Evolutionary conservation across 202 grass and related monocot species (phyloP).

Genomic region (Dendrocalamus latiflorus): DNA sequence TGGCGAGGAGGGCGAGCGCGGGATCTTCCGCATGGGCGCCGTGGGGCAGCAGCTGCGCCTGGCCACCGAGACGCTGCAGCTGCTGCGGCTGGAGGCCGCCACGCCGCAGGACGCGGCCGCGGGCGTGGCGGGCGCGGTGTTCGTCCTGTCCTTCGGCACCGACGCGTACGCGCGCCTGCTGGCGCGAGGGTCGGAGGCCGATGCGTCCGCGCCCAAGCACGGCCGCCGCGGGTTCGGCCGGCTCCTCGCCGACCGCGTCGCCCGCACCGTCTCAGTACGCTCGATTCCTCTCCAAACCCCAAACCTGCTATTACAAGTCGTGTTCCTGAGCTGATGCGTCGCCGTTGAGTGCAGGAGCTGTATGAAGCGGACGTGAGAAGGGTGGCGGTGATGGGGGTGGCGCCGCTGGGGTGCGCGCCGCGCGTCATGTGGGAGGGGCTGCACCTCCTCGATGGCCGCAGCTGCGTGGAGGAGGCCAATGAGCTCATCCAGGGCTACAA

Average conservation of each 20-base stretch:
- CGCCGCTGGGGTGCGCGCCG: conserved; percentile 66
- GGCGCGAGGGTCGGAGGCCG: conserved; percentile 23
- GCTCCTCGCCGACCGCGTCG: conserved; percentile 46
- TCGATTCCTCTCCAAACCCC: not conserved
- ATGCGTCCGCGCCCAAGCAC: conserved; percentile 45
- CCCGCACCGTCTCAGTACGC: conserved; percentile 24
- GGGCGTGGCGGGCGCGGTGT: conserved; percentile 29
- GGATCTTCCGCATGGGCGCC: conserved; percentile 37
- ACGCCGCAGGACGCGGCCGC: not conserved
- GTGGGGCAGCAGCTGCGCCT: conserved; percentile 54
- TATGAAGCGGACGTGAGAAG: conserved; percentile 56
- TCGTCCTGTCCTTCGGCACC: conserved; percentile 58
- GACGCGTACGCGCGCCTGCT: conserved; percentile 54
- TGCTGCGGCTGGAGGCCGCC: conserved; percentile 34
- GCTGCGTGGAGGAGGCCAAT: conserved; percentile 61
- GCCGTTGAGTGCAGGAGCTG: conserved; percentile 31
- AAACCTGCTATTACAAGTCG: not conserved
- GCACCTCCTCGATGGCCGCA: not conserved
- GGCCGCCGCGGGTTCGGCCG: conserved; percentile 41
- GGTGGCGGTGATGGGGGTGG: conserved; percentile 57
- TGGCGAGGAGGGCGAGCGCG: not conserved
- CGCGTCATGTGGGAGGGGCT: conserved; percentile 51
- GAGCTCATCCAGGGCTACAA: conserved; percentile 65
- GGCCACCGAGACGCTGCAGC: conserved; percentile 61
- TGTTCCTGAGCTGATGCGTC: not conserved